Evolutionary conservation across 2,329 filamentous ascomycete species (phyloP).

Genomic region (Pestalotiopsis sp.): DNA sequence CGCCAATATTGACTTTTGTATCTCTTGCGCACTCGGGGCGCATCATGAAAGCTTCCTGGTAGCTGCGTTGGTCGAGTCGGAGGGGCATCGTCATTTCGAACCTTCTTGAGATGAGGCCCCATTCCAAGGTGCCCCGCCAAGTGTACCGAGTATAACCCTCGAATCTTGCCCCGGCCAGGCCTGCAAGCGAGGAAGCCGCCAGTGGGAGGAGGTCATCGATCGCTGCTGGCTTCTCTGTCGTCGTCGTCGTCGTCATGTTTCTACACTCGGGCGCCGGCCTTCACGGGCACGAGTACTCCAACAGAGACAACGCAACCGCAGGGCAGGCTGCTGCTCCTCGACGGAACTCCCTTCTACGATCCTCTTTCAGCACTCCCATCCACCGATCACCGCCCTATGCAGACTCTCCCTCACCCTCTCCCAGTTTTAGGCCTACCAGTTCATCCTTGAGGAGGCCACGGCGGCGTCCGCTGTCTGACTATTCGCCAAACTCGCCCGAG

Average conservation of each 20-base stretch:
- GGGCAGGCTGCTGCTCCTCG: slow-evolving; percentile 27
- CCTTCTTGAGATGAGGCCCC: slow-evolving; percentile 1
- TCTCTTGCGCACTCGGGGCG: not conserved
- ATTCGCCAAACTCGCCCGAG: slow-evolving; percentile 18
- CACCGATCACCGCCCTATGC: slow-evolving; percentile 25
- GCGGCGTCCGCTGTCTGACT: slow-evolving; percentile 11
- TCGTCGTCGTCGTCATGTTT: slow-evolving; percentile 48
- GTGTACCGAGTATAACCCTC: slow-evolving; percentile 9
- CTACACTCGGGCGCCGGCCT: slow-evolving; percentile 61
- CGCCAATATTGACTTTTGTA: not conserved
- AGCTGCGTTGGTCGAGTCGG: not conserved
- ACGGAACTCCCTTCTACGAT: slow-evolving; percentile 31
- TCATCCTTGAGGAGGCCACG: slow-evolving; percentile 3
- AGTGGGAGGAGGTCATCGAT: not conserved
- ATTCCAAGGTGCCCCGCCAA: slow-evolving; percentile 3
- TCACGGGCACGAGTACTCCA: slow-evolving; percentile 62
- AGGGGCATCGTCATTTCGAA: slow-evolving; percentile 6
- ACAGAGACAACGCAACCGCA: slow-evolving; percentile 35
- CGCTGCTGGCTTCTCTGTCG: not conserved
- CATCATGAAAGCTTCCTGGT: not conserved
- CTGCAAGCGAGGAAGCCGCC: slow-evolving; percentile 6
- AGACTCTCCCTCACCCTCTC: slow-evolving; percentile 16
- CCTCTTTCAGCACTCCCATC: slow-evolving; percentile 27
- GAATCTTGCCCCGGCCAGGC: not conserved
- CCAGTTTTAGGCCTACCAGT: slow-evolving; percentile 4